These are phyloP conservation scores for Eragrostis tef DNA, from an alignment of 202 grass and related monocot genomes.

Conservation along the genomic window DNA sequence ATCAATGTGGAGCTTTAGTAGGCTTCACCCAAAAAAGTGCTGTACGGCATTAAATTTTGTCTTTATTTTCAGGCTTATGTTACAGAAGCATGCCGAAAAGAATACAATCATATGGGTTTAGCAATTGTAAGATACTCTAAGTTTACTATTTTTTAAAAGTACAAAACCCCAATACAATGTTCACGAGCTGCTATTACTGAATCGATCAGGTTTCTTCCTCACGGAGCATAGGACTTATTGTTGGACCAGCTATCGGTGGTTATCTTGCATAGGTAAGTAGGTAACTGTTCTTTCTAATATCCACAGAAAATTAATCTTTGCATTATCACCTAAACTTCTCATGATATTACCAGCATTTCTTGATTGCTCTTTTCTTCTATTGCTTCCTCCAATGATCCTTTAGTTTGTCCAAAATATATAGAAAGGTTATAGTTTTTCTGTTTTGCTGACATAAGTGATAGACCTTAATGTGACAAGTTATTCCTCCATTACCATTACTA, in stretches of 20 bases:
- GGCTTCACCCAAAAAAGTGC: background rate
- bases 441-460: too few relatives aligned
- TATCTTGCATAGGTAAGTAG: constrained; percentile 87
- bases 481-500: too few relatives aligned
- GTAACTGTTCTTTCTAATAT: constrained; percentile 48
- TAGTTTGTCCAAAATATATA: too few relatives aligned
- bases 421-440: too few relatives aligned
- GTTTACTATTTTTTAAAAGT: background rate
- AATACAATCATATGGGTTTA: constrained; percentile 66
- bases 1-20: background rate
- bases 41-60: constrained; percentile 9
- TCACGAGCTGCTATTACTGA: constrained; percentile 8
- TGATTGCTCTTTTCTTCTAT: too few relatives aligned
- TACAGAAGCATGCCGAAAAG: constrained; percentile 75
- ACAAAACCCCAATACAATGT: background rate
- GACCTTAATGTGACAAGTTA: too few relatives aligned
- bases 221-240: constrained; percentile 68
- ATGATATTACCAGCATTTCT: background rate
- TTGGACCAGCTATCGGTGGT: constrained; percentile 88
- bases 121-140: constrained; percentile 62
- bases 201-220: constrained; percentile 63
- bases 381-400: too few relatives aligned
- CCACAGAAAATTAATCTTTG: background rate
- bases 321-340: constrained; percentile 9
- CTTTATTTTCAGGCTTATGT: constrained; percentile 68